These are phyloP conservation scores for Ganoderma lingzhi DNA, from an alignment of 1,284 basidiomycete genomes.

Conservation along the genomic window DNA sequence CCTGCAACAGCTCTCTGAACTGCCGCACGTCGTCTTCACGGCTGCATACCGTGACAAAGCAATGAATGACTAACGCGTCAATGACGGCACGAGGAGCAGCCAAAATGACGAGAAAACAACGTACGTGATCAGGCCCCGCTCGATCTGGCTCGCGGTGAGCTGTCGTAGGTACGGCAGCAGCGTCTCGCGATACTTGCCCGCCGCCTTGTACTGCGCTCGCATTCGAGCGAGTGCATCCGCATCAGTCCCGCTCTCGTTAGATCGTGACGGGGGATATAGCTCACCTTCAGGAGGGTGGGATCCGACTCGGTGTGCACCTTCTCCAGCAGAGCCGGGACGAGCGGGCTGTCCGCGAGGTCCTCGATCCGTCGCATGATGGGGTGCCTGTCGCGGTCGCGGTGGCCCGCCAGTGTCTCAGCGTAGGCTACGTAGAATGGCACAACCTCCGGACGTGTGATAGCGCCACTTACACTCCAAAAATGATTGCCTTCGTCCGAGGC, in stretches of 20 bases:
- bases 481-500: constrained; percentile 46
- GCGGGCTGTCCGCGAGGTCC: constrained; percentile 47
- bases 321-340: constrained; percentile 47
- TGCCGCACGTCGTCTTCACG: constrained; percentile 37
- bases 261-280: neutral
- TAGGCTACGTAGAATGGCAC: too few species aligned
- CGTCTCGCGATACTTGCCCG: constrained; percentile 42
- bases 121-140: constrained; percentile 46
- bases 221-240: too few species aligned
- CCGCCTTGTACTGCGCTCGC: constrained; percentile 44
- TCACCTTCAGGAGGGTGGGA: constrained; percentile 43
- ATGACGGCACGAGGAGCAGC: neutral
- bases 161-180: constrained; percentile 48
- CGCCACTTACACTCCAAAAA: constrained; percentile 47
- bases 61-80: neutral
- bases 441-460: neutral
- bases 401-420: too few species aligned
- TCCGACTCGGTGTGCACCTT: constrained; percentile 47
- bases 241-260: too few species aligned
- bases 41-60: constrained; percentile 16
- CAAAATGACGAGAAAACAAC: constrained; percentile 4
- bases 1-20: constrained; percentile 38
- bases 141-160: constrained; percentile 46
- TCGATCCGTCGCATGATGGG: constrained; percentile 47
- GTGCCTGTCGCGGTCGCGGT: constrained; percentile 35